Evolutionary conservation across 495 filamentous ascomycete genomes (phyloP), one percentile per base, ranked within the genome.

Genomic region (Neurospora africana): DNA sequence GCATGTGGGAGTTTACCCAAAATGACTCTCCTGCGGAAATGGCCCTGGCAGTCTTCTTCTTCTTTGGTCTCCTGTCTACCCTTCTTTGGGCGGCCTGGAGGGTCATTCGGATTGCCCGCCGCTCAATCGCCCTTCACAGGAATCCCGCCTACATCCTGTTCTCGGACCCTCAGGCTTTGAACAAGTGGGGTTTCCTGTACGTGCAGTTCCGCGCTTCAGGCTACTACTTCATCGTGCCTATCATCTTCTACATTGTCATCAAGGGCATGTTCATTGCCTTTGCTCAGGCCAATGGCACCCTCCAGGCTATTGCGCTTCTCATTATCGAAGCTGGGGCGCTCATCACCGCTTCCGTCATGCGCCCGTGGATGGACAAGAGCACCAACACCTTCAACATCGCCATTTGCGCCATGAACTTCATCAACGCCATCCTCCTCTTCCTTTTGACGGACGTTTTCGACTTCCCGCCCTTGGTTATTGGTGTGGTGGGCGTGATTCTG

Each of bases 341-440:
- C 74, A 91, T 98, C 76, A 88, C 79, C 37, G 89, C 93, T 40
- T 91, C 88, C 74, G 89, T 97, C 61, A 83, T 97, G 76, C 90
- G 93, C 47, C 95, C 95, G 8, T 99, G 93, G 90, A 98, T 99
- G 95, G 95, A 99, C 85, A 98, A 97, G 88, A 95, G 94, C 83
- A 98, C 95, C 72, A 99, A 99, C 80, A 88, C 90, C 68, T 97
- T 96, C 87, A 98, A 98, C 84, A 97, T 99, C 74, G 86, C 94
- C 70, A 98, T 99, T 77, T 90, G 88, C 70, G 90, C 87, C 37
- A 84, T 97, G 78, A 98, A 98, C 82, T 97, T 98, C 79, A 78
- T 98, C 79, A 97, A 97, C 79, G 87, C 89, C 73, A 89, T 97
- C 79, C 94, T 95, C 84, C 84, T 97, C 9, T 83, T 97, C 36